Percentiles rank a stretch among this genome's conserved stretches.
Evolutionary conservation across 495 filamentous ascomycete species (phyloP).

Genomic region (Astrocystis sublimbata): DNA sequence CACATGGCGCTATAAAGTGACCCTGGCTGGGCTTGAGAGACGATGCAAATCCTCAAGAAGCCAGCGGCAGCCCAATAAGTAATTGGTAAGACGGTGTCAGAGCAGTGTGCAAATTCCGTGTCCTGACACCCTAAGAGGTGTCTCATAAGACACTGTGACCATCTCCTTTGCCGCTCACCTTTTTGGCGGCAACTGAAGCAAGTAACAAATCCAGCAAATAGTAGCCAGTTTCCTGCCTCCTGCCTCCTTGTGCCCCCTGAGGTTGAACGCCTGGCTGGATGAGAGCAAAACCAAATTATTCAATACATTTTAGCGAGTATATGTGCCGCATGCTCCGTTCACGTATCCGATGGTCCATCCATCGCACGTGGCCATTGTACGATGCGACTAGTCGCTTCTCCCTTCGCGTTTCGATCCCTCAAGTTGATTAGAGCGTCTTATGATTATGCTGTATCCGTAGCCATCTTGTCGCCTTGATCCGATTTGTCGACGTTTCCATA

Average conservation of each 20-base stretch:
- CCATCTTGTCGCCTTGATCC: constrained; percentile 14
- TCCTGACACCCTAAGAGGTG: background rate
- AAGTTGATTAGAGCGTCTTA: background rate
- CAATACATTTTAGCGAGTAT: constrained; percentile 24
- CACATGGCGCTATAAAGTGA: constrained; percentile 9
- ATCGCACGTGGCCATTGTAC: background rate
- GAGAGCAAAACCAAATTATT: constrained; percentile 28
- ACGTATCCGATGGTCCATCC: background rate
- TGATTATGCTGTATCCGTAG: constrained; percentile 22
- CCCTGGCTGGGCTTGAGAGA: background rate
- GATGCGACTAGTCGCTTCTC: background rate
- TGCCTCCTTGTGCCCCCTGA: constrained; percentile 28
- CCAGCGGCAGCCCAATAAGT: background rate
- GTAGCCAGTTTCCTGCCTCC: constrained; percentile 22
- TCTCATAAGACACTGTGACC: background rate
- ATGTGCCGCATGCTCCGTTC: background rate
- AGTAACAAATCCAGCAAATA: constrained; percentile 21
- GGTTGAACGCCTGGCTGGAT: constrained; percentile 34
- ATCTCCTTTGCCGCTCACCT: background rate
- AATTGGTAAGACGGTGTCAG: background rate
- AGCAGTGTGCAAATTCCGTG: background rate
- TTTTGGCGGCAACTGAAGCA: background rate
- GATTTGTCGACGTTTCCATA: constrained; percentile 54
- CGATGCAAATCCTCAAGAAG: background rate
- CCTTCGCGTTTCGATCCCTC: background rate